Conservation (phyloP, 495 filamentous ascomycete genomes). For the Penicillium bialowiezense region DNA sequence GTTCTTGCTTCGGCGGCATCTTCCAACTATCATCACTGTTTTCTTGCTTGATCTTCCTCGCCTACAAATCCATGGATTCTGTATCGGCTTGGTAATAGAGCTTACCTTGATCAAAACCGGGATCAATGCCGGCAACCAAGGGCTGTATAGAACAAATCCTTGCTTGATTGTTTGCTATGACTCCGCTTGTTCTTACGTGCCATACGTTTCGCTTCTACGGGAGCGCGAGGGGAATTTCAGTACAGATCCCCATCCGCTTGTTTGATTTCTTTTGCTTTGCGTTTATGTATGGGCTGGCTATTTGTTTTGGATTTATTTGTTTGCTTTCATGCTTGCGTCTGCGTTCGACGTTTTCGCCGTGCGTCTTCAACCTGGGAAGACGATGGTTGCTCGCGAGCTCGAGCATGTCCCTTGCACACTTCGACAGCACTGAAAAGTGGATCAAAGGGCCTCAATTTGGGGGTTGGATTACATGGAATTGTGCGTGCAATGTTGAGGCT, state of each 20-base stretch:
- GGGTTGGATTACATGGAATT: background rate
- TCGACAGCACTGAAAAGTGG: background rate
- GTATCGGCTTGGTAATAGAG: conserved; percentile 20
- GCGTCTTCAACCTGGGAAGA: background rate
- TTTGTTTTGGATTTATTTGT: conserved; percentile 10
- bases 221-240: conserved; percentile 1
- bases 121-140: conserved; percentile 9
- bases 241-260: conserved; percentile 6
- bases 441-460: background rate
- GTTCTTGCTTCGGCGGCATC: conserved; percentile 2
- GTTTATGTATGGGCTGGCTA: conserved; percentile 15
- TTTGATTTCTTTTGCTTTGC: conserved; percentile 12
- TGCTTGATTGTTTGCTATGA: background rate
- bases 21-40: conserved; percentile 5
- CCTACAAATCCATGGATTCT: conserved; percentile 10
- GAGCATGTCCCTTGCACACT: background rate
- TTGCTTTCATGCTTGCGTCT: background rate
- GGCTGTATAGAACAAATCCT: conserved; percentile 20
- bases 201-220: conserved; percentile 1
- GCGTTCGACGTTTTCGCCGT: background rate
- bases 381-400: background rate
- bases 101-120: conserved; percentile 12
- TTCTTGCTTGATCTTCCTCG: conserved; percentile 20
- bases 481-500: background rate
- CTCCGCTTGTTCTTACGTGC: background rate